A percentile compares a stretch with the other conserved stretches of the same genome.
Evolutionary conservation across 352 stramenopile genomes (phyloP).

Genomic region (Pythium oligandrum): DNA sequence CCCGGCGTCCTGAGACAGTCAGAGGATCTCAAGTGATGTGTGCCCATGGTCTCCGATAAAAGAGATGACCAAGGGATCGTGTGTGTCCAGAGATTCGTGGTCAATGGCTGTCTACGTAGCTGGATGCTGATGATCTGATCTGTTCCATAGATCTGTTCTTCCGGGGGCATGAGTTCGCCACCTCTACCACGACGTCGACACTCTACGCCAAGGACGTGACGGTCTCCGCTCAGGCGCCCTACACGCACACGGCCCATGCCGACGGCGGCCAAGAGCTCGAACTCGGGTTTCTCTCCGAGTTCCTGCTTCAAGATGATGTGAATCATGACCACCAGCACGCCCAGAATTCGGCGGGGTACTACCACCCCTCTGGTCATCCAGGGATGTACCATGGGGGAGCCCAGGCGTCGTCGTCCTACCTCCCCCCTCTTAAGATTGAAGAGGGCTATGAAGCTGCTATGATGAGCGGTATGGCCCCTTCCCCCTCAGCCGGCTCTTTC

Average conservation of each 20-base stretch:
- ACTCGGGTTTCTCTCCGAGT: slow-evolving; percentile 43
- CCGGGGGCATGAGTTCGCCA: slow-evolving; percentile 16
- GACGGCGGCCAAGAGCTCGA: slow-evolving; percentile 19
- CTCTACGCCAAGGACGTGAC: slow-evolving; percentile 15
- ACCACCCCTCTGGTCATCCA: too few relatives aligned
- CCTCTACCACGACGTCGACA: slow-evolving; percentile 7
- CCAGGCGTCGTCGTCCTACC: too few relatives aligned
- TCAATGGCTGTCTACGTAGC: slow-evolving; percentile 13
- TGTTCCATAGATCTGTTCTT: slow-evolving; percentile 10
- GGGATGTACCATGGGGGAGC: too few relatives aligned
- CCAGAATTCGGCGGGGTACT: neutral
- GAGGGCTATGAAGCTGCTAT: too few relatives aligned
- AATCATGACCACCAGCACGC: slow-evolving; percentile 5
- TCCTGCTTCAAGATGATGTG: slow-evolving; percentile 37
- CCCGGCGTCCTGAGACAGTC: too few relatives aligned
- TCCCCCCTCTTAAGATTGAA: too few relatives aligned
- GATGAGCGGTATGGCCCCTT: neutral
- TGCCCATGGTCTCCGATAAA: too few relatives aligned
- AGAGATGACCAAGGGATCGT: too few relatives aligned
- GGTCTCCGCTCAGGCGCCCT: too few relatives aligned
- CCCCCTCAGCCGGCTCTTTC: neutral
- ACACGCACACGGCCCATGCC: neutral
- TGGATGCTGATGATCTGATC: slow-evolving; percentile 16
- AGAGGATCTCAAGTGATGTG: too few relatives aligned
- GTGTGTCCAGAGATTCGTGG: neutral